These are phyloP conservation scores for Xylaria sp. DNA, from an alignment of 2,329 filamentous ascomycete genomes.

Conservation along the genomic window DNA sequence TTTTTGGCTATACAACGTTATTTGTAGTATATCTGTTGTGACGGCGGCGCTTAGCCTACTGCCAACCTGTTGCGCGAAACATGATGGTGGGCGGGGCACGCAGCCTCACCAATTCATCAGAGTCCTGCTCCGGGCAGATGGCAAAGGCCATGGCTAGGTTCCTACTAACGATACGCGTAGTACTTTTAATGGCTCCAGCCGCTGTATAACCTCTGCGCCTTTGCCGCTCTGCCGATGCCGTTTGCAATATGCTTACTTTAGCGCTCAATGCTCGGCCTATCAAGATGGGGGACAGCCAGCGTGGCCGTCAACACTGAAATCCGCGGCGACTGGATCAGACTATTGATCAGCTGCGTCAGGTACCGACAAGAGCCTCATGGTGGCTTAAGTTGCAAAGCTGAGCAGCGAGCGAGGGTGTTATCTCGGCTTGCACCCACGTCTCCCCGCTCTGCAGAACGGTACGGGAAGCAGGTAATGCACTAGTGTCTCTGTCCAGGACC, in stretches of 20 bases:
- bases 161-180: not conserved
- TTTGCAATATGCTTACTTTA: constrained; percentile 22
- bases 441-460: not conserved
- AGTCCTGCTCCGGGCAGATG: not conserved
- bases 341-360: constrained; percentile 25
- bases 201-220: constrained; percentile 9
- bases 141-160: not conserved
- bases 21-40: constrained; percentile 19
- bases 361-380: constrained; percentile 27
- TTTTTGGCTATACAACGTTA: constrained; percentile 17
- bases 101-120: constrained; percentile 31
- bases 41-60: constrained; percentile 24
- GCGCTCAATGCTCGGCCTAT: constrained; percentile 13
- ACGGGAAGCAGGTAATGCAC: not conserved
- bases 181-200: constrained; percentile 16
- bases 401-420: not conserved
- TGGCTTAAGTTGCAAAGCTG: constrained; percentile 14
- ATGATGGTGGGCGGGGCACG: constrained; percentile 17
- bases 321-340: constrained; percentile 10
- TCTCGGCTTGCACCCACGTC: not conserved
- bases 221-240: constrained; percentile 17
- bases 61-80: constrained; percentile 20
- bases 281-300: constrained; percentile 16
- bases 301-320: constrained; percentile 16
- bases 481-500: constrained; percentile 4